Evolutionary conservation across 2,329 filamentous ascomycete genomes (phyloP).

Genomic region (Colletotrichum caudatum): DNA sequence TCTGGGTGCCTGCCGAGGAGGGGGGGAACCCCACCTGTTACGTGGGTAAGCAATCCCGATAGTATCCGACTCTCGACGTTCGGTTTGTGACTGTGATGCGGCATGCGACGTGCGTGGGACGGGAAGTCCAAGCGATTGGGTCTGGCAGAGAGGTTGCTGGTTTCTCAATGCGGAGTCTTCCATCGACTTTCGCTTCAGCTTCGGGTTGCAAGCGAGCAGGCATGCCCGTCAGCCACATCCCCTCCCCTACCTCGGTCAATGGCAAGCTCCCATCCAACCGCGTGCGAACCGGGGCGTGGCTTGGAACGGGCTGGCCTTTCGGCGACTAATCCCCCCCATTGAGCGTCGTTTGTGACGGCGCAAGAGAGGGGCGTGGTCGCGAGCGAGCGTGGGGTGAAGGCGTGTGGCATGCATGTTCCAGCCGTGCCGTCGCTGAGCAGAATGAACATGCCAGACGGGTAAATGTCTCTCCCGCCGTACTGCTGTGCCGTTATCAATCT

Average conservation of each 20-base stretch:
- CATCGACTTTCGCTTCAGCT: constrained; percentile 3
- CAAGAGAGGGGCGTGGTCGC: neutral
- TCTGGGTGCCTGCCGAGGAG: constrained; percentile 22
- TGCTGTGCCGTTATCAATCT: constrained; percentile 26
- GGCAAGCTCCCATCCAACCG: constrained; percentile 1
- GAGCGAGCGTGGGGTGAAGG: constrained; percentile 14
- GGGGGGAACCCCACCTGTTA: constrained; percentile 10
- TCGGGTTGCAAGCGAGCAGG: constrained; percentile 14
- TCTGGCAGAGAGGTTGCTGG: constrained; percentile 9
- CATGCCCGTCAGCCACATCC: constrained; percentile 1
- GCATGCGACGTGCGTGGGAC: constrained; percentile 23
- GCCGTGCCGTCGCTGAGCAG: constrained; percentile 11
- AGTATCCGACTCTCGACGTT: constrained; percentile 28
- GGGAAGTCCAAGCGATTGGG: constrained; percentile 22
- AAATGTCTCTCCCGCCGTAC: constrained; percentile 11
- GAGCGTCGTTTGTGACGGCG: neutral
- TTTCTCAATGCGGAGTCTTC: neutral
- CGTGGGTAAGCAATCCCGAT: constrained; percentile 31
- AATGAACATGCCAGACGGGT: constrained; percentile 21
- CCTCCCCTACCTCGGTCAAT: constrained; percentile 21
- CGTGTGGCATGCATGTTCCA: constrained; percentile 26
- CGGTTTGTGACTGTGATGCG: neutral
- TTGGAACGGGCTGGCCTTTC: constrained; percentile 7
- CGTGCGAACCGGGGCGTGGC: constrained; percentile 1
- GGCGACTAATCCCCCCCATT: neutral